Evolutionary conservation across 192 early-diverging fungal genomes (phyloP).

Genomic region (Mortierella antarctica): DNA sequence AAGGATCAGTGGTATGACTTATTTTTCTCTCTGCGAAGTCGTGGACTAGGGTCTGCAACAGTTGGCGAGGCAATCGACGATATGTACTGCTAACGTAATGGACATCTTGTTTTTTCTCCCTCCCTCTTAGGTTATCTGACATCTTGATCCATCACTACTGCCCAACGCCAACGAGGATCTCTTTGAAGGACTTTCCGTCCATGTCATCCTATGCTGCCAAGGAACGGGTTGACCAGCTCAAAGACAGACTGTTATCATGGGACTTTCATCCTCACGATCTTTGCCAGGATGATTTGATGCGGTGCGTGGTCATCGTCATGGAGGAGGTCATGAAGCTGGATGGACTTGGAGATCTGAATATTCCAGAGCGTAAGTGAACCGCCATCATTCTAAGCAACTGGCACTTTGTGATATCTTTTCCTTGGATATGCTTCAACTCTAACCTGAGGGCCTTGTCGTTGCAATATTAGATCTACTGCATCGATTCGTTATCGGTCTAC

Average conservation of each 20-base stretch:
- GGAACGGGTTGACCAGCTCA: constrained; percentile 58
- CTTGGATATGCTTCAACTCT: neutral
- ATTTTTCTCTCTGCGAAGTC: neutral
- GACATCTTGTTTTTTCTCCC: constrained; percentile 3
- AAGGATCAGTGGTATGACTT: constrained; percentile 55
- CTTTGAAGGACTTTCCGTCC: constrained; percentile 33
- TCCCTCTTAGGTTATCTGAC: constrained; percentile 34
- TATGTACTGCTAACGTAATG: constrained; percentile 9
- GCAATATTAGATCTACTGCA: constrained; percentile 56
- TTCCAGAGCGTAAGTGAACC: constrained; percentile 59
- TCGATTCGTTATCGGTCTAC: constrained; percentile 63
- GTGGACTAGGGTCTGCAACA: no score
- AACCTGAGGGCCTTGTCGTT: neutral
- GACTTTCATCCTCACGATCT: constrained; percentile 78
- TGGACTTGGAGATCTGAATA: constrained; percentile 66
- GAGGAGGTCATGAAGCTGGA: constrained; percentile 69
- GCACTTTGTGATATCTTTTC: no score
- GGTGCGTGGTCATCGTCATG: constrained; percentile 75
- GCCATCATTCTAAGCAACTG: no score
- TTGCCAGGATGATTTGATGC: constrained; percentile 70
- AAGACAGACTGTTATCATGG: constrained; percentile 69
- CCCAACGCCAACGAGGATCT: constrained; percentile 36
- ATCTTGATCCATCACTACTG: constrained; percentile 49
- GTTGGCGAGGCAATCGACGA: neutral
- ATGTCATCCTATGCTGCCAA: constrained; percentile 41